Conservation (phyloP, 768 basidiomycete genomes). For the Termitomyces sp. region DNA sequence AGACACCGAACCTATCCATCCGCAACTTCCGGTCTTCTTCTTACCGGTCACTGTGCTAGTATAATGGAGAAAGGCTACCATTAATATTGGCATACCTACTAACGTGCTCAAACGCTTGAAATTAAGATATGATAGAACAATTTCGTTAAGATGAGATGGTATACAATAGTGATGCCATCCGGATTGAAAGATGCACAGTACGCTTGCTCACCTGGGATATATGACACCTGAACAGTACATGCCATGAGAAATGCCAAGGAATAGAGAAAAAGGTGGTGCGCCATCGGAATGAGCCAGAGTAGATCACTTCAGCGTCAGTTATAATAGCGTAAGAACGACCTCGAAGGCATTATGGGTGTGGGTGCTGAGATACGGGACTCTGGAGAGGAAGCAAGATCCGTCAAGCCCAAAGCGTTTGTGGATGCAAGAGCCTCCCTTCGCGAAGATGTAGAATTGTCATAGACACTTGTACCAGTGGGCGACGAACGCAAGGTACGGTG, state of each 20-base stretch:
- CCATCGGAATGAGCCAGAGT: neutral
- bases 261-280: neutral
- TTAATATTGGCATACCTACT: neutral
- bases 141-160: neutral
- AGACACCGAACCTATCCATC: neutral
- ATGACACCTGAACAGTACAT: neutral
- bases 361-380: conserved; percentile 15
- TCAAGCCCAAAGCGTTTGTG: conserved; percentile 12
- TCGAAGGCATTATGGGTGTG: conserved; percentile 7
- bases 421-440: neutral
- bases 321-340: conserved; percentile 7
- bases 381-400: conserved; percentile 4
- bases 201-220: neutral
- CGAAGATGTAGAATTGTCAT: neutral
- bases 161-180: neutral
- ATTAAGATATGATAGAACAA: neutral
- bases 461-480: neutral
- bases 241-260: neutral
- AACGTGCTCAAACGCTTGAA: neutral
- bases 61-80: neutral
- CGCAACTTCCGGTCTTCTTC: neutral
- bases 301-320: neutral
- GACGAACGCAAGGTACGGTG: neutral
- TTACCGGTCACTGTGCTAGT: neutral
- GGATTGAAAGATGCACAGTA: neutral